These are phyloP conservation scores for Apostasia shenzhenica DNA, from an alignment of 106 monocot genomes.

Conservation along the genomic window DNA sequence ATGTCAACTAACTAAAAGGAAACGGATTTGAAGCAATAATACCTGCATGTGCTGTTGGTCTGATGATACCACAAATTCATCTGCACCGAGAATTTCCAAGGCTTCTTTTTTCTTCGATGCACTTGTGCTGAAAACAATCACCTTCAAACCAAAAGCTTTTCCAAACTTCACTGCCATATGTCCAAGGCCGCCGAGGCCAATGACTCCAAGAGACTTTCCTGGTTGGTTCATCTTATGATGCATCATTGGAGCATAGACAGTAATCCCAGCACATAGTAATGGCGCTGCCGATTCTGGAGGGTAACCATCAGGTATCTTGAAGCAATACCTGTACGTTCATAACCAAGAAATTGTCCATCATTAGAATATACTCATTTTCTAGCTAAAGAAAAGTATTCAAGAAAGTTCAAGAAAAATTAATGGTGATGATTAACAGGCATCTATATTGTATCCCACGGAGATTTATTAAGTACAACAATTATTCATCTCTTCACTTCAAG, in stretches of 20 bases:
- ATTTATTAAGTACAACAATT: no score
- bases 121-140: constrained; percentile 81
- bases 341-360: no score
- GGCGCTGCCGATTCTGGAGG: constrained; percentile 74
- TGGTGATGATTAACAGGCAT: no score
- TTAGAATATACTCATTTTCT: neutral
- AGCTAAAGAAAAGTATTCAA: neutral
- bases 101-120: constrained; percentile 77
- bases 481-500: no score
- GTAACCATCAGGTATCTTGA: constrained; percentile 64
- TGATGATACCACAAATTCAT: constrained; percentile 81
- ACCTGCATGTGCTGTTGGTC: constrained; percentile 77
- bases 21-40: neutral
- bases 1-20: neutral
- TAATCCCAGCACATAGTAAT: constrained; percentile 79
- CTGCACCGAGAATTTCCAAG: constrained; percentile 59
- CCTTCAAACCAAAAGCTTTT: constrained; percentile 87
- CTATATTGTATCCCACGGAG: no score
- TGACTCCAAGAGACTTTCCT: constrained; percentile 88
- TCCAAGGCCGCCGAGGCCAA: constrained; percentile 88
- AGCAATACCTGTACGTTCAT: constrained; percentile 51
- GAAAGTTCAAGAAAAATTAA: no score
- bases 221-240: constrained; percentile 80
- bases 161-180: constrained; percentile 93
- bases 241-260: constrained; percentile 85